Percentiles rank a stretch among this genome's conserved stretches.
Evolutionary conservation across 768 basidiomycete species (phyloP).

Genomic region (Panaeolus papilionaceus): DNA sequence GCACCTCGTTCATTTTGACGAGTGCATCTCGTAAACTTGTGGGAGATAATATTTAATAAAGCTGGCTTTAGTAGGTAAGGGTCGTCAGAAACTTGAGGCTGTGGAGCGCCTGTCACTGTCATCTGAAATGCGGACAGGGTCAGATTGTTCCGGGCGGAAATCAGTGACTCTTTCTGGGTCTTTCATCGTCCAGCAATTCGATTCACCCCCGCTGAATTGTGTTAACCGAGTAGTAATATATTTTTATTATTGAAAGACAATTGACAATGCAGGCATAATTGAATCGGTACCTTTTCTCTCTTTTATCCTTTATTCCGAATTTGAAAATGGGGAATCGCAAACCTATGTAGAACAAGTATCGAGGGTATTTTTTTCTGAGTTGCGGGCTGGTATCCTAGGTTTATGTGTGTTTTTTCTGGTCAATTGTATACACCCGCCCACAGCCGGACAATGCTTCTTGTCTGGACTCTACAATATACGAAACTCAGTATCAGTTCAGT

Average conservation of each 20-base stretch:
- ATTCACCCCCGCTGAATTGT: neutral
- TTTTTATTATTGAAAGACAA: no score
- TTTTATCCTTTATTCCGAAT: no score
- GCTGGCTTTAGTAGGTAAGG: neutral
- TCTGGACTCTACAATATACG: neutral
- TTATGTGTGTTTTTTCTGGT: neutral
- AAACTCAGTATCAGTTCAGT: neutral
- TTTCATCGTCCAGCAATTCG: no score
- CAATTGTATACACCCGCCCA: neutral
- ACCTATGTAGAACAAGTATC: no score
- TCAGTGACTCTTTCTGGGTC: no score
- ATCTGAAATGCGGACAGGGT: neutral
- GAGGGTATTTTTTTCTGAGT: neutral
- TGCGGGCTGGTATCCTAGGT: neutral
- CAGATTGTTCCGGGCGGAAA: neutral
- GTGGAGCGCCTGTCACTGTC: slow-evolving; percentile 3
- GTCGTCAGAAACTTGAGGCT: neutral
- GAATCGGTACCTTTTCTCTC: no score
- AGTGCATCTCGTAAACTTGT: neutral
- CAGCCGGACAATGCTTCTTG: neutral
- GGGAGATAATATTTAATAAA: neutral
- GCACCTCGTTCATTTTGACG: no score
- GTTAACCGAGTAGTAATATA: no score
- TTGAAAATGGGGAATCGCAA: no score
- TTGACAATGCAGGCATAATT: no score